A percentile compares a stretch with the other conserved stretches of the same genome.
Evolutionary conservation across 2,329 filamentous ascomycete genomes (phyloP).

Genomic region (Paracamarosporium sp.): DNA sequence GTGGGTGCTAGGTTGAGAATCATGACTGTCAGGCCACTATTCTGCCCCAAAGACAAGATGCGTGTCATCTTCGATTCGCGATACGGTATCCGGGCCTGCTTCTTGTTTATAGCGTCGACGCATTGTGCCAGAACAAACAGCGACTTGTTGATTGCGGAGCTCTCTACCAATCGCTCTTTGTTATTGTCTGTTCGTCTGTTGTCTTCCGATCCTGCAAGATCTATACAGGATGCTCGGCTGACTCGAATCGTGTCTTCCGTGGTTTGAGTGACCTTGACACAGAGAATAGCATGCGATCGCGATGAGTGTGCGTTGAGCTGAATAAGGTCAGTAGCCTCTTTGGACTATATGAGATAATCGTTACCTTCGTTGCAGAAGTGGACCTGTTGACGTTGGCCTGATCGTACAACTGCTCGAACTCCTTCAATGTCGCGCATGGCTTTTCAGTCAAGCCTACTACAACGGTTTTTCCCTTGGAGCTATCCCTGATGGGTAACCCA

Average conservation of each 20-base stretch:
- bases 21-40: constrained; percentile 95
- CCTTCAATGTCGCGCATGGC: constrained; percentile 81
- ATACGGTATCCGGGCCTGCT: constrained; percentile 81
- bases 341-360: background rate
- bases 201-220: constrained; percentile 93
- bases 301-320: constrained; percentile 88
- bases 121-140: constrained; percentile 94
- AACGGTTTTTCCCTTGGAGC: constrained; percentile 78
- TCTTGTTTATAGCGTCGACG: constrained; percentile 88
- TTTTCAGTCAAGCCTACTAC: constrained; percentile 87
- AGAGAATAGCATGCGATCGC: constrained; percentile 87
- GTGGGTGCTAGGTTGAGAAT: constrained; percentile 91
- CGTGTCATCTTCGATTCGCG: constrained; percentile 97
- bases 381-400: constrained; percentile 90
- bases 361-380: constrained; percentile 82
- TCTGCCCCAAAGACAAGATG: constrained; percentile 89
- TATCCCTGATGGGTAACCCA: constrained; percentile 83
- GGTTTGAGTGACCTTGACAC: constrained; percentile 83
- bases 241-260: constrained; percentile 70
- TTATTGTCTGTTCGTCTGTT: constrained; percentile 93
- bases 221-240: constrained; percentile 91
- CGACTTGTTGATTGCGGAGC: constrained; percentile 96
- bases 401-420: constrained; percentile 89
- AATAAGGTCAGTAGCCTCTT: constrained; percentile 4
- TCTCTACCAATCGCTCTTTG: constrained; percentile 91